phyloP scores from a whole-genome alignment of 2,329 filamentous ascomycete genomes.

The Paraphoma sp. region DNA sequence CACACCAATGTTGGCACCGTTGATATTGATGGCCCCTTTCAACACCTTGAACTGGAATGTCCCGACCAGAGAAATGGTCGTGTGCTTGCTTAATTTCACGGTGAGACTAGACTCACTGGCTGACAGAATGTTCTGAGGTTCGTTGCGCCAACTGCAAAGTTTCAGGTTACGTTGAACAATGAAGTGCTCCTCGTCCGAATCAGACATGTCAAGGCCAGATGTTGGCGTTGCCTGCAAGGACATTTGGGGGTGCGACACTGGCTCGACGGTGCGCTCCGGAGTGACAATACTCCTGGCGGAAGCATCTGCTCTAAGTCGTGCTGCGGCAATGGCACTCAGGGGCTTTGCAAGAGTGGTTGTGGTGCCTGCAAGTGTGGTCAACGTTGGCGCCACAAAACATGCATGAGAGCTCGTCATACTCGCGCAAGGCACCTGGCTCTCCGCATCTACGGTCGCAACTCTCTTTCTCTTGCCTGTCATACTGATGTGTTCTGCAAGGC shows the following conservation, averaged over 20 bases:
- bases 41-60: conserved; percentile 70
- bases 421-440: neutral
- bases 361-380: conserved; percentile 10
- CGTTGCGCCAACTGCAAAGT: conserved; percentile 41
- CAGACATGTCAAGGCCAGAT: conserved; percentile 27
- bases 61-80: conserved; percentile 59
- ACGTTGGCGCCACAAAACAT: neutral
- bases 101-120: conserved; percentile 34
- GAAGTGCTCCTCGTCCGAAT: conserved; percentile 20
- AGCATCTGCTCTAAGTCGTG: conserved; percentile 36
- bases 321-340: conserved; percentile 43
- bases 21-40: conserved; percentile 68
- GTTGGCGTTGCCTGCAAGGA: conserved; percentile 16
- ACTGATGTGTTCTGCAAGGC: neutral
- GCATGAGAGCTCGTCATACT: no score
- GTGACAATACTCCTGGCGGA: conserved; percentile 12
- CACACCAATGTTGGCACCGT: conserved; percentile 67
- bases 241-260: conserved; percentile 20
- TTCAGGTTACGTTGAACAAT: conserved; percentile 27
- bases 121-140: conserved; percentile 25
- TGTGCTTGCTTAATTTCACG: conserved; percentile 36
- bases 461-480: conserved; percentile 45
- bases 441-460: conserved; percentile 9
- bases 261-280: conserved; percentile 16
- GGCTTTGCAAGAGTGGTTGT: conserved; percentile 21